Base-by-base conservation (phyloP, 352 stramenopile species). In the Pythium sp. region DNA sequence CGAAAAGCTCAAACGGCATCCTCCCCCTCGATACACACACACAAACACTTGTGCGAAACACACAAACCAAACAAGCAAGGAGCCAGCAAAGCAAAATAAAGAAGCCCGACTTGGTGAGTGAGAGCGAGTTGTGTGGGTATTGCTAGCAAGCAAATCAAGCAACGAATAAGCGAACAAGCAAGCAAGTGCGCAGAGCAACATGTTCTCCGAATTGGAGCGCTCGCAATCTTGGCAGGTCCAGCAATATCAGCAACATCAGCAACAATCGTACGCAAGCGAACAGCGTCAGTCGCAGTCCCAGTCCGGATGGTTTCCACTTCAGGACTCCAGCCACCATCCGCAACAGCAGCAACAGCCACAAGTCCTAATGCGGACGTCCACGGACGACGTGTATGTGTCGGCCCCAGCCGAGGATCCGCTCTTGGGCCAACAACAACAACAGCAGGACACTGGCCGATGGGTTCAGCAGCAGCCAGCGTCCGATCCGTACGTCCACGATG, bases 261-360 rank as follows among this genome's bases (percentile, higher is more conserved):
- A 65, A 58, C 53, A 58, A 5, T 30, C 24, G 32, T 75, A 71
- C 24, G 57, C 72, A 18, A 62, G 26, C 11, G 9, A 14, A 20
- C 55, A 70, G 36, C 63, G 41, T 0, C 74, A 79, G 41, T 77
- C 70, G 9, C 79, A 90, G 64, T 63, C 81, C 28, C 38, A 46
- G 38, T 46, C 38, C 11, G 81, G 78, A 4, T 90, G 81, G 81
- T 90, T 86, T 62, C 78, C 77, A 9, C 69, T 90, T 18, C 72
- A 87, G 46, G 74, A 75, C 53, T 24, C 30, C 54, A 61, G 26
- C 14, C 63, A 60, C 38, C 38, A 46, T 49, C 20, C 64, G 32
- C 62, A 68, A n/a, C 49, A 47, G 24, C 20, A 54, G 32, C 62
- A 68, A n/a, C 49, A 47, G 24, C 24, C 24, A 18, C 34, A 61